Evolutionary conservation across 371 early-diverging fungal species (phyloP), one percentile per base, ranked within the genome.

Genomic region (Blastocladiella emersonii): DNA sequence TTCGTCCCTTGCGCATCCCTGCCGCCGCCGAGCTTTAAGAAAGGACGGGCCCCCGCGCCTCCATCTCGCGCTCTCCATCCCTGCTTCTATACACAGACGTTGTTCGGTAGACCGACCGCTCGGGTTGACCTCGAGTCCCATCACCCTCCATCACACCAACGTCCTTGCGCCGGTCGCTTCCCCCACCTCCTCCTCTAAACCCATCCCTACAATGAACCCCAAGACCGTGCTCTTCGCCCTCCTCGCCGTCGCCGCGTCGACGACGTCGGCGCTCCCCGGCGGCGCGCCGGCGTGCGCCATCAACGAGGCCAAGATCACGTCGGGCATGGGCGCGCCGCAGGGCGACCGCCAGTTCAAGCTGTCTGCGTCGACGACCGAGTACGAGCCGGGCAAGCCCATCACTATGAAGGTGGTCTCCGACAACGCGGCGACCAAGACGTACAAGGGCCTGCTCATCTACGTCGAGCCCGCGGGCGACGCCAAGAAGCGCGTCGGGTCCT

Each of bases 201-300:
- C n/a, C n/a, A n/a, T n/a, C n/a, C n/a, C n/a, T n/a, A 44, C 23
- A 21, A 51, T 51, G 53, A 10, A 51, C 15, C 30, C 53, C 53
- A 51, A 51, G 53, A 13, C 53, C 21, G 30, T 51, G 0, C 30
- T 51, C 5, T 12, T 51, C 23, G 30, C 53, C 15, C 27, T 51
- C 12, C 32, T 51, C 15, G 53, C 53, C 53, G 37, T 59, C 30
- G 37, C 21, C 15, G 59, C 59, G 8, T 59, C 44, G 3, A 8
- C n/a, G 6, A 25, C 10, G 6, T n/a, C 2, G 23, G 59, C 59
- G 2, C 37, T 13, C 27, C 59, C 59, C 30, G 21, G 21, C 44
- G 59, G 59, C 32, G 59, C 59, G 6, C 59, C 59, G 8, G 59
- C 59, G 4, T 59, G 59, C 44, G 27, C 17, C 30, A 37, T 59